Evolutionary conservation across 768 basidiomycete genomes (phyloP).

Genomic region (Phlegmacium glaucopus): DNA sequence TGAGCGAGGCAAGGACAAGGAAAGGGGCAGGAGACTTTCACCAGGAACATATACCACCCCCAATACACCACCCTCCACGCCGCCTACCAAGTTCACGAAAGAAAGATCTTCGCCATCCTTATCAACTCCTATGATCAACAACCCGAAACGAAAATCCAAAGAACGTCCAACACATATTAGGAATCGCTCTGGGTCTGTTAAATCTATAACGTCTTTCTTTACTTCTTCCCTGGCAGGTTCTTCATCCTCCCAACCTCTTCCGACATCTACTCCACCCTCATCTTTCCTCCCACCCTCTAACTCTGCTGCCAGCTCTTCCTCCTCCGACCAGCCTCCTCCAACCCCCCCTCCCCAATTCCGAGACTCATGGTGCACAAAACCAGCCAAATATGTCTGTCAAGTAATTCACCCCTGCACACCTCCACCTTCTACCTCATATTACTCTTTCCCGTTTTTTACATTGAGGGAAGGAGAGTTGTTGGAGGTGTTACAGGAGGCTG

Average conservation of each 20-base stretch:
- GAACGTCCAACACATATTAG: slow-evolving; percentile 22
- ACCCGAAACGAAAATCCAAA: slow-evolving; percentile 16
- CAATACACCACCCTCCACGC: background rate
- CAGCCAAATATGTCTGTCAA: slow-evolving; percentile 60
- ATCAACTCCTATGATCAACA: background rate
- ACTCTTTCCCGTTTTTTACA: slow-evolving; percentile 73
- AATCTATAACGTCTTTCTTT: slow-evolving; percentile 33
- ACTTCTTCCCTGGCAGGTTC: background rate
- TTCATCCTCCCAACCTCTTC: too few species aligned
- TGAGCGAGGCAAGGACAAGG: slow-evolving; percentile 3
- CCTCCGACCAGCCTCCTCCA: slow-evolving; percentile 19
- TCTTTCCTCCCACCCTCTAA: slow-evolving; percentile 3
- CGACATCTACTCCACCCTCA: slow-evolving; percentile 4
- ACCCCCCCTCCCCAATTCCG: slow-evolving; percentile 23
- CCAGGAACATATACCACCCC: slow-evolving; percentile 13
- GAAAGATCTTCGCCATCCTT: background rate
- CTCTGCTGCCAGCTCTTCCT: slow-evolving; percentile 9
- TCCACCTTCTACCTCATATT: slow-evolving; percentile 61
- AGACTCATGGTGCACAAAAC: slow-evolving; percentile 44
- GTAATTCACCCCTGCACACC: slow-evolving; percentile 70
- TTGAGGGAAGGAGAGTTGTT: slow-evolving; percentile 60
- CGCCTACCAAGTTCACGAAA: background rate
- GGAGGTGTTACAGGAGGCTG: slow-evolving; percentile 70
- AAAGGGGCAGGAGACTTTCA: slow-evolving; percentile 2
- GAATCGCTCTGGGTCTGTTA: slow-evolving; percentile 32